These are phyloP conservation scores for Cyberlindnera xishuangbannaensis DNA, from an alignment of 805 yeast species.

Conservation along the genomic window DNA sequence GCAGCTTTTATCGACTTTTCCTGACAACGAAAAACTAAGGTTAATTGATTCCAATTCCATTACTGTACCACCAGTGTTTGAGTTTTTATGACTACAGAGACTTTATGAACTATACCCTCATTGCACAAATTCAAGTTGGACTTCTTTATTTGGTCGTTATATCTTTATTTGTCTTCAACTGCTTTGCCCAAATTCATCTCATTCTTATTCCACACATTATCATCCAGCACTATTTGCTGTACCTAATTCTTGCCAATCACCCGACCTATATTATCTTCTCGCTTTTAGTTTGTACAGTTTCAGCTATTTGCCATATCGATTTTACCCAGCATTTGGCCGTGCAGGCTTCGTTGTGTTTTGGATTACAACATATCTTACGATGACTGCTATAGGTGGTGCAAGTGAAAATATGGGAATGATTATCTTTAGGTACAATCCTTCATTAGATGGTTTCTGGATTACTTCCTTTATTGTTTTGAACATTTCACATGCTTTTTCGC, in stretches of 20 bases:
- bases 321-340: conserved; percentile 53
- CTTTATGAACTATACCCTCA: conserved; percentile 39
- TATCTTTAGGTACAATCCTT: conserved; percentile 51
- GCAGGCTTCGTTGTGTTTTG: conserved; percentile 73
- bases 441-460: conserved; percentile 65
- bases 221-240: conserved; percentile 41
- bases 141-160: conserved; percentile 64
- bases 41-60: conserved; percentile 20
- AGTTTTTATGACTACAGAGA: conserved; percentile 45
- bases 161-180: conserved; percentile 63
- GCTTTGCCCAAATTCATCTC: conserved; percentile 50
- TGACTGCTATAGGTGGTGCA: conserved; percentile 73
- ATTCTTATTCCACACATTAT: conserved; percentile 41
- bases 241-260: conserved; percentile 46
- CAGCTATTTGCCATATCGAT: conserved; percentile 66
- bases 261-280: conserved; percentile 53
- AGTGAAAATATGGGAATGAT: conserved; percentile 60
- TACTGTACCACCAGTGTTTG: conserved; percentile 29
- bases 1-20: conserved; percentile 27
- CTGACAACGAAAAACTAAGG: conserved; percentile 21
- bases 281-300: conserved; percentile 50
- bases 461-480: conserved; percentile 64
- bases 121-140: conserved; percentile 73
- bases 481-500: conserved; percentile 62
- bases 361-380: conserved; percentile 61